A percentile compares a stretch with the other conserved stretches of the same genome.
Evolutionary conservation across 192 early-diverging fungal genomes (phyloP).

Genomic region (Umbelopsis sp.): DNA sequence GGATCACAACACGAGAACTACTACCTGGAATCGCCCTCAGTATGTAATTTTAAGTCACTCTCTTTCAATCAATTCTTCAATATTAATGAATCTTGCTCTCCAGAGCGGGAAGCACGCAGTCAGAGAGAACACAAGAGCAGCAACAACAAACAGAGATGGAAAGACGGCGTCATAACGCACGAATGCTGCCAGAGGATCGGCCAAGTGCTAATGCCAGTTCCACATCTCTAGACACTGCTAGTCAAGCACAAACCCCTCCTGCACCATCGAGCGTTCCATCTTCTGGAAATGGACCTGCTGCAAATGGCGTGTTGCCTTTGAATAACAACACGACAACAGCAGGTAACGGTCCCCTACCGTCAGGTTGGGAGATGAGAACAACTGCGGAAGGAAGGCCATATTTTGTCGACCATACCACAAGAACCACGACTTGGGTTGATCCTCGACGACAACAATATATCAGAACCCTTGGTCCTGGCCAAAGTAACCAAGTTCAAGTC

Average conservation of each 20-base stretch:
- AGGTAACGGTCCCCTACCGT: slow-evolving; percentile 76
- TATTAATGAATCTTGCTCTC: neutral
- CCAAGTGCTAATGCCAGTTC: slow-evolving; percentile 27
- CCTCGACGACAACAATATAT: slow-evolving; percentile 73
- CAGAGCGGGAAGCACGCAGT: neutral
- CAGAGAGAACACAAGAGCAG: slow-evolving; percentile 48
- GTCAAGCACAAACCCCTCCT: slow-evolving; percentile 14
- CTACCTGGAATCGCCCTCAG: slow-evolving; percentile 84
- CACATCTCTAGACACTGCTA: slow-evolving; percentile 12
- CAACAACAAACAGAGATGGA: slow-evolving; percentile 70
- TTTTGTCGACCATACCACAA: slow-evolving; percentile 91
- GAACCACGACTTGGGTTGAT: slow-evolving; percentile 91
- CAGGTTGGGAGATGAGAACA: slow-evolving; percentile 79
- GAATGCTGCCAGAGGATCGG: slow-evolving; percentile 75
- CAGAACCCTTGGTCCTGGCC: slow-evolving; percentile 52
- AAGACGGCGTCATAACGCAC: slow-evolving; percentile 78
- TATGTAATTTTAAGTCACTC: slow-evolving; percentile 13
- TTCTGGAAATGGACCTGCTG: slow-evolving; percentile 32
- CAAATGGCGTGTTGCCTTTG: slow-evolving; percentile 41
- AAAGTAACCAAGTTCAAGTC: slow-evolving; percentile 66
- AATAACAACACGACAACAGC: slow-evolving; percentile 60
- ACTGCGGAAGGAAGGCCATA: slow-evolving; percentile 84
- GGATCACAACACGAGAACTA: slow-evolving; percentile 95
- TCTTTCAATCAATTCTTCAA: neutral
- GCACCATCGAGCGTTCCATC: slow-evolving; percentile 29